Evolutionary conservation across 495 filamentous ascomycete genomes (phyloP).

Genomic region (Recurvomyces mirabilis): DNA sequence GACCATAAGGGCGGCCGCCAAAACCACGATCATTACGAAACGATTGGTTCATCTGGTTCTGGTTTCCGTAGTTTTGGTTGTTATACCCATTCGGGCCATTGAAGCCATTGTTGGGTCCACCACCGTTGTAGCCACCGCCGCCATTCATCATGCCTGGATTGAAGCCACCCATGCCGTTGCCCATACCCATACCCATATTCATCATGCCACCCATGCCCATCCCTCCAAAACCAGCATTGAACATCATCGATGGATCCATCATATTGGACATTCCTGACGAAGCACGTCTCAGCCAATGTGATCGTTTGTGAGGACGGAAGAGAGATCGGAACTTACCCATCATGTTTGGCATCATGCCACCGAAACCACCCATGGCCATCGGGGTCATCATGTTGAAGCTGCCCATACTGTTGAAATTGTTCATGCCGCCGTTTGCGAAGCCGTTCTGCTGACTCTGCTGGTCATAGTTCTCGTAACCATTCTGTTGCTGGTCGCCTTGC

Average conservation of each 20-base stretch:
- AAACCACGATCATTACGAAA: conserved; percentile 22
- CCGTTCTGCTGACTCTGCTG: conserved; percentile 22
- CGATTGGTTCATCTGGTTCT: conserved; percentile 11
- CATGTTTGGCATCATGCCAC: conserved; percentile 48
- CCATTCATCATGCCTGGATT: conserved; percentile 15
- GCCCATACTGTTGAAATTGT: conserved; percentile 51
- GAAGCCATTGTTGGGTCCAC: conserved; percentile 18
- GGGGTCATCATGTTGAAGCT: conserved; percentile 70
- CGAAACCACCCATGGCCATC: conserved; percentile 54
- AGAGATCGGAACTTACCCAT: conserved; percentile 44
- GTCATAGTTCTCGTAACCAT: conserved; percentile 4
- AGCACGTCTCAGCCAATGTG: conserved; percentile 8
- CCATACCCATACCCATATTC: conserved; percentile 50
- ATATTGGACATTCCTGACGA: conserved; percentile 60
- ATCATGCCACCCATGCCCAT: conserved; percentile 75
- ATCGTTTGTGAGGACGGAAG: not conserved
- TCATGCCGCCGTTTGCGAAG: conserved; percentile 28
- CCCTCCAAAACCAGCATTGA: conserved; percentile 62
- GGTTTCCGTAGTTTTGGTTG: conserved; percentile 21
- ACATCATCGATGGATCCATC: conserved; percentile 93
- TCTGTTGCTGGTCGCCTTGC: conserved; percentile 15
- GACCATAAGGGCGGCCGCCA: conserved; percentile 14
- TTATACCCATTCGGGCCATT: conserved; percentile 19
- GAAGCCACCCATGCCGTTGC: conserved; percentile 16
- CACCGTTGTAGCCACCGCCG: conserved; percentile 1